phyloP scores from a whole-genome alignment of 345 rosid genomes.

The Syzygium grande region DNA sequence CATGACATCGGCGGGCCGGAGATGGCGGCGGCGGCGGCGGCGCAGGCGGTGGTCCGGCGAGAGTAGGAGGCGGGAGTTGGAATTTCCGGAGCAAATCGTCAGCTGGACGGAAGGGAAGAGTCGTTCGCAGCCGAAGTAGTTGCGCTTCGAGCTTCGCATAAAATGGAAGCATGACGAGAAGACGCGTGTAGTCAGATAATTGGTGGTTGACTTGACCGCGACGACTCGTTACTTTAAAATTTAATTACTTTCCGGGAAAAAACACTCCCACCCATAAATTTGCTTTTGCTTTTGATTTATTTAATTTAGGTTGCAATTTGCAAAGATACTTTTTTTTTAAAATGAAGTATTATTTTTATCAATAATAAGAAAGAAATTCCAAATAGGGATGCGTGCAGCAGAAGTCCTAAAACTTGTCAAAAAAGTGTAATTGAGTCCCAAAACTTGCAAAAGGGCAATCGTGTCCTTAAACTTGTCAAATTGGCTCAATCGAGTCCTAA shows the following conservation, averaged over 20 bases:
- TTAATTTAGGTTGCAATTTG: too few relatives aligned
- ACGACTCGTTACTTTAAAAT: not conserved
- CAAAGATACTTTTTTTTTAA: too few relatives aligned
- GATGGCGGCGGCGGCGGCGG: not conserved
- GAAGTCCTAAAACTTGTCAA: too few relatives aligned
- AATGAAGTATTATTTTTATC: too few relatives aligned
- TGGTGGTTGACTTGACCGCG: not conserved
- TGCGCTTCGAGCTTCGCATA: not conserved
- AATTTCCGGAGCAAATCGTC: not conserved
- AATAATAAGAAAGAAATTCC: too few relatives aligned
- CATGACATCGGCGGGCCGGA: not conserved
- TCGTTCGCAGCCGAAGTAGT: not conserved
- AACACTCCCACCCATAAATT: not conserved
- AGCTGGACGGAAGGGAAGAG: not conserved
- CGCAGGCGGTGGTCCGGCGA: not conserved
- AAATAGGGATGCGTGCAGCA: too few relatives aligned
- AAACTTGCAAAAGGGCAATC: too few relatives aligned
- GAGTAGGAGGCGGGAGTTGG: not conserved
- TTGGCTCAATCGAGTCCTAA: too few relatives aligned
- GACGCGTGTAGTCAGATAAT: not conserved
- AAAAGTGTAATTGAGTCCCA: too few relatives aligned
- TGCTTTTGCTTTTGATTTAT: not conserved
- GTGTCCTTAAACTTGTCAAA: too few relatives aligned
- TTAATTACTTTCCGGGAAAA: not conserved
- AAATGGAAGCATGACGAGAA: not conserved